These are phyloP conservation scores for Silene noctiflora DNA, from an alignment of 179 eudicot genomes.

Conservation along the genomic window DNA sequence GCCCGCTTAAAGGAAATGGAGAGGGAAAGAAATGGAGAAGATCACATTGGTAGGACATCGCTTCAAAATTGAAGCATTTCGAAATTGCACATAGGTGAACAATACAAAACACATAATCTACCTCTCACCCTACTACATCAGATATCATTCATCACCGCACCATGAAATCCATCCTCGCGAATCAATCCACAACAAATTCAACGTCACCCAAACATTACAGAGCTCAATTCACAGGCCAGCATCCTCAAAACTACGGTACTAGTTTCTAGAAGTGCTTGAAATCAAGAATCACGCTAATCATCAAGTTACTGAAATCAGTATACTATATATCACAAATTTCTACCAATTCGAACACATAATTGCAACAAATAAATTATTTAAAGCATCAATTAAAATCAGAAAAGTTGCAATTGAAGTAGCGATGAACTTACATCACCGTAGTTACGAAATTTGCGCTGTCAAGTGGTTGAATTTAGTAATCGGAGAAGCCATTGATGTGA, in stretches of 20 bases:
- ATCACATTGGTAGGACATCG: too few relatives aligned
- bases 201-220: not conserved
- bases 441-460: not conserved
- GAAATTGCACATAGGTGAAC: too few relatives aligned
- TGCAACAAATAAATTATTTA: not conserved
- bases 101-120: too few relatives aligned
- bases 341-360: not conserved
- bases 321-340: not conserved
- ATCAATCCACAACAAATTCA: not conserved
- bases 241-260: not conserved
- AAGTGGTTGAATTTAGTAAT: not conserved
- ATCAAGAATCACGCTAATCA: not conserved
- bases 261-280: not conserved
- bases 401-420: not conserved
- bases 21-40: too few relatives aligned
- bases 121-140: not conserved
- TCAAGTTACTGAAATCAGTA: not conserved
- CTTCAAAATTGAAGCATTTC: too few relatives aligned
- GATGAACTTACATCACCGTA: slow-evolving; percentile 11
- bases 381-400: not conserved
- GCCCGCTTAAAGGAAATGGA: too few relatives aligned
- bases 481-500: not conserved
- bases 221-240: not conserved
- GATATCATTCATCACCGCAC: not conserved
- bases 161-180: not conserved